Base-by-base conservation (phyloP, 176 grass and related monocot genomes). In the Pharus latifolius region DNA sequence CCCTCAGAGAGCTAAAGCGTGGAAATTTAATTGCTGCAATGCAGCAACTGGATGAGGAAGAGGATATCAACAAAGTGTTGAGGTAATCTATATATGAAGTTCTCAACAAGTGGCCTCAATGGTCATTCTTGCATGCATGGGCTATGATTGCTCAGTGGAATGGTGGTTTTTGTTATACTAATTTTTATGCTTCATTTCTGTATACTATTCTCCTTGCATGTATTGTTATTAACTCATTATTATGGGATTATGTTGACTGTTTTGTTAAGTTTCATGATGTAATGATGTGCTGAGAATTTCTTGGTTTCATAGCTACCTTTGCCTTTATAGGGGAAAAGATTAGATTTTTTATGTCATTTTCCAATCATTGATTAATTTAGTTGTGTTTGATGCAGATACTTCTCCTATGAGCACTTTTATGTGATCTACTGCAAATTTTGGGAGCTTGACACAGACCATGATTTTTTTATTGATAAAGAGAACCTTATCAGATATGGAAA, bases 401-500 rank as follows among this genome's bases (percentile, higher is more conserved):
- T 99, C 70, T 99, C 96, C 31, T 99, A 99, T 35, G 96, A 99
- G 65, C 96, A 99, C 58, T 99, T 99, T 15, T 99, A 99, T 94
- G 96, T 99, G 34, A 95, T 99, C 67, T 99, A 99, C 67, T 99
- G 96, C 65, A 99, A 99, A 65, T 99, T 99, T 65, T 99, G 96
- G 96, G 96, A 99, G 82, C 82, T 99, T 46, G 96, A 95, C 60
- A 82, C 96, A 77, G 96, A 99, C 84, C 96, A 99, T 69, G 96
- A 99, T 81, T 95, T 99, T 80, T 86, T 95, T 29, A 99, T 99
- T 56, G 96, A 99, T 71, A 99, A 95, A 85, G 96, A 99, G 70
- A 99, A 99, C 65, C 90, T 99, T 50, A 95, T 99, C 63, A 91
- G 76, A 99, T 99, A 99, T 70, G 96, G 96, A 57, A 99, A 95